A percentile compares a stretch with the other conserved stretches of the same genome.
Conservation (phyloP, 805 yeast species). For the Debaryomyces maramus region DNA sequence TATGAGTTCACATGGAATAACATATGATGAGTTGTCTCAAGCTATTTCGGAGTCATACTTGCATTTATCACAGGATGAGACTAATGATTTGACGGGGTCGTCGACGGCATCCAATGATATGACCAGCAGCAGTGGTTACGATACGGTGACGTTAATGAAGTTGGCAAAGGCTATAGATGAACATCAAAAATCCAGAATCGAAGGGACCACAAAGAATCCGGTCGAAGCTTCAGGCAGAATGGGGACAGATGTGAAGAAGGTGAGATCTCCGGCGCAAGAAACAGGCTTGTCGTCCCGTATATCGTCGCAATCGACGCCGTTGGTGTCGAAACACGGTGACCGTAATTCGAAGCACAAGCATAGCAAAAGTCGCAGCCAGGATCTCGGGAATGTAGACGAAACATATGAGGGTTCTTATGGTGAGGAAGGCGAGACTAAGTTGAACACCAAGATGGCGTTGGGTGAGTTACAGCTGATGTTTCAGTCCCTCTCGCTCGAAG, state of each 20-base stretch:
- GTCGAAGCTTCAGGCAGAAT: background rate
- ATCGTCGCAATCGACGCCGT: constrained; percentile 29
- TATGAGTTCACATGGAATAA: constrained; percentile 7
- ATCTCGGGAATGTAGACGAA: background rate
- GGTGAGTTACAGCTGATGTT: constrained; percentile 16
- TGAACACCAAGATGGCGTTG: constrained; percentile 1
- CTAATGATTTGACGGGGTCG: constrained; percentile 4
- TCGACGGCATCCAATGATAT: background rate
- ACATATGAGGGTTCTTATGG: background rate
- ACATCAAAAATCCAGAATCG: background rate
- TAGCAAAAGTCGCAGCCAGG: background rate
- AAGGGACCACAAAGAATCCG: background rate
- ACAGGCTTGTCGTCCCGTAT: background rate
- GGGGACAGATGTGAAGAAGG: background rate
- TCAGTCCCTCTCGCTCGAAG: constrained; percentile 17
- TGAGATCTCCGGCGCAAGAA: background rate
- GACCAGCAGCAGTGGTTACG: background rate
- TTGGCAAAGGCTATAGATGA: constrained; percentile 18
- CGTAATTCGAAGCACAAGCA: background rate
- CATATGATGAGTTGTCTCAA: constrained; percentile 21
- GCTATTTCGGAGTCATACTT: constrained; percentile 32
- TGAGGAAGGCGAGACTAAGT: background rate
- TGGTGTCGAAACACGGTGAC: constrained; percentile 7
- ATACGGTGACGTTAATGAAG: constrained; percentile 11
- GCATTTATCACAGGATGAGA: constrained; percentile 26